phyloP scores from a whole-genome alignment of 2,329 filamentous ascomycete species.

The Bipolaris oryzae region DNA sequence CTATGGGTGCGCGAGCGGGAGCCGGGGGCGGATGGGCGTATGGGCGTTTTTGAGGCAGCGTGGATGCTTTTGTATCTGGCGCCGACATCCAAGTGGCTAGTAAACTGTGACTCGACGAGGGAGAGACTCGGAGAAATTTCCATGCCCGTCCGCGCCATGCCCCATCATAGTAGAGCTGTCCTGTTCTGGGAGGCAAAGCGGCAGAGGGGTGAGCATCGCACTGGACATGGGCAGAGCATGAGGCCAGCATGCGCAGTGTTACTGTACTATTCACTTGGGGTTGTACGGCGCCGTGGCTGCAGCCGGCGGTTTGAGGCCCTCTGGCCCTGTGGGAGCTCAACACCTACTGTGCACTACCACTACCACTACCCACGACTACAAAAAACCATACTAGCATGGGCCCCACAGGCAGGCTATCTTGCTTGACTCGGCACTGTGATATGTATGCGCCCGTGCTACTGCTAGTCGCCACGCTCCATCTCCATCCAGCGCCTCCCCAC shows the following conservation, averaged over 20 bases:
- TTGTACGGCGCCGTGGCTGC: conserved; percentile 3
- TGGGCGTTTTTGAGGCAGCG: conserved; percentile 17
- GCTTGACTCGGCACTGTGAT: conserved; percentile 14
- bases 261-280: background rate
- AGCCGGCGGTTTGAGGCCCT: conserved; percentile 11
- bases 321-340: no score
- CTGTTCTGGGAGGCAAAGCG: background rate
- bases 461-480: background rate
- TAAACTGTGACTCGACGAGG: conserved; percentile 36
- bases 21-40: conserved; percentile 6
- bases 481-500: background rate
- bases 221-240: background rate
- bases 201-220: conserved; percentile 14
- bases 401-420: conserved; percentile 22
- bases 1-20: conserved; percentile 7
- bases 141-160: conserved; percentile 23
- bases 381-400: no score
- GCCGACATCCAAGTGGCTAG: conserved; percentile 30
- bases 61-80: conserved; percentile 20
- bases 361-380: no score
- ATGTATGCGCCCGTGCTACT: conserved; percentile 11
- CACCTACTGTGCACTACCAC: no score
- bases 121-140: conserved; percentile 30
- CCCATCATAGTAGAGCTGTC: conserved; percentile 20
- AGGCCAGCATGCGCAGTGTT: background rate